Evolutionary conservation across 345 rosid species (phyloP).

Genomic region (Salix viminalis): DNA sequence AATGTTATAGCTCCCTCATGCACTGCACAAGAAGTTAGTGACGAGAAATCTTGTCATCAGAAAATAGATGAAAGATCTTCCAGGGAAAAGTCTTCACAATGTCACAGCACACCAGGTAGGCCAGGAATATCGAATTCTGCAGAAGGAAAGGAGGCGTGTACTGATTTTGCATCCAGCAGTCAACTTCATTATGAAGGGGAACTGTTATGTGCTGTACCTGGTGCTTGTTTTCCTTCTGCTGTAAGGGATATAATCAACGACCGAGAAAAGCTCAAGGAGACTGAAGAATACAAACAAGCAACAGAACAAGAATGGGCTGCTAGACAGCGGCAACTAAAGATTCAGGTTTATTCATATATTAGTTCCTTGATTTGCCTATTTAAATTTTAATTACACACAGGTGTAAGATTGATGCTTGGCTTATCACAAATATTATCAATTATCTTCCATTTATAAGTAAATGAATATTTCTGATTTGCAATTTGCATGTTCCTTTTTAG

Average conservation of each 20-base stretch:
- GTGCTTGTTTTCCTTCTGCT: conserved; percentile 17
- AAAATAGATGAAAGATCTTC: conserved; percentile 4
- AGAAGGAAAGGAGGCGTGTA: conserved; percentile 16
- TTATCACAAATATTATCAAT: background rate
- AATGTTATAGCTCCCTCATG: conserved; percentile 15
- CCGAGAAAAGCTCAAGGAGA: conserved; percentile 76
- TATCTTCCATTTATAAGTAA: background rate
- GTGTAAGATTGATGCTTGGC: background rate
- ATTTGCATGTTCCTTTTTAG: conserved; percentile 29
- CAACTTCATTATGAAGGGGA: conserved; percentile 8
- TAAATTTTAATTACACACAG: background rate
- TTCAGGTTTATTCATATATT: conserved; percentile 50
- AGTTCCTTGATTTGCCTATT: background rate
- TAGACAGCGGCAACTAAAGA: conserved; percentile 58
- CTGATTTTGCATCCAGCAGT: conserved; percentile 19
- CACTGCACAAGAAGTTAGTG: conserved; percentile 6
- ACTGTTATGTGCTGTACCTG: conserved; percentile 16
- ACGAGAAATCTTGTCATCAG: conserved; percentile 4
- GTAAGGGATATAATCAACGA: conserved; percentile 45
- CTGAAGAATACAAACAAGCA: conserved; percentile 78
- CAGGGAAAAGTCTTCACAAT: conserved; percentile 10
- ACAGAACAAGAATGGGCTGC: conserved; percentile 81
- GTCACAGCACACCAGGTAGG: conserved; percentile 21
- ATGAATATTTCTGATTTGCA: background rate
- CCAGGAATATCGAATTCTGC: conserved; percentile 5